Evolutionary conservation across 75 land plant species (phyloP), one percentile per base, ranked within the genome.

Genomic region (Isoetes taiwanensis): DNA sequence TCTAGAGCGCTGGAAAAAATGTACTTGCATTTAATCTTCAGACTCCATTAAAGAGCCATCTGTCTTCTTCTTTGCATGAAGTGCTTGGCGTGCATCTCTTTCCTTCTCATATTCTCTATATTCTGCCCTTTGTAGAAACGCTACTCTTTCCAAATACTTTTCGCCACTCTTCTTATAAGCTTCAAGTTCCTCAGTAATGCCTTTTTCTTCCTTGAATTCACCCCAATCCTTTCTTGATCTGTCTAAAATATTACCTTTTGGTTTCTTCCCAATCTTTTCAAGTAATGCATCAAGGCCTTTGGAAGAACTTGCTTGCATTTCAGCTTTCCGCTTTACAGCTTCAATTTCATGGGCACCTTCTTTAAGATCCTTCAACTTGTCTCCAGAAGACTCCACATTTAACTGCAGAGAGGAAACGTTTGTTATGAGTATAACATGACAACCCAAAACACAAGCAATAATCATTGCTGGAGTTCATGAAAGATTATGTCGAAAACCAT

Each of bases 151-250:
- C 10, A 81, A 62, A 62, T 93, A 93, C 62, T 87, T 81, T 37
- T 93, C 83, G 39, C 96, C 79, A 67, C 98, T 93, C 72, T 88
- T 93, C 76, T 93, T 93, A 63, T 93, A 88, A 14, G 85, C 85
- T 68, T 87, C 98, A 30, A 93, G 66, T 70, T 93, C 98, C 41
- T 80, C 89, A 25, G 80, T 28, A 12, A 94, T 76, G 35, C 77
- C 82, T 34, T 88, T 80, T 52, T 93, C 96, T 30, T 83, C 87
- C 48, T 93, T 93, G 64, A 74, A 93, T 46, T 84, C 96, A 2
- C 96, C 89, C 98, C 98, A 93, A 46, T 93, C 98, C 68, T 81
- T 84, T 52, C 77, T 87, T 9, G 96, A 79, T 67, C 79, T 93
- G 78, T 88, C 90, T n/a, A 93, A 72, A n/a, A 93, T 84, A 50